Evolutionary conservation across 257 asterid genomes (phyloP).

Genomic region (Ajuga chamaepitys): DNA sequence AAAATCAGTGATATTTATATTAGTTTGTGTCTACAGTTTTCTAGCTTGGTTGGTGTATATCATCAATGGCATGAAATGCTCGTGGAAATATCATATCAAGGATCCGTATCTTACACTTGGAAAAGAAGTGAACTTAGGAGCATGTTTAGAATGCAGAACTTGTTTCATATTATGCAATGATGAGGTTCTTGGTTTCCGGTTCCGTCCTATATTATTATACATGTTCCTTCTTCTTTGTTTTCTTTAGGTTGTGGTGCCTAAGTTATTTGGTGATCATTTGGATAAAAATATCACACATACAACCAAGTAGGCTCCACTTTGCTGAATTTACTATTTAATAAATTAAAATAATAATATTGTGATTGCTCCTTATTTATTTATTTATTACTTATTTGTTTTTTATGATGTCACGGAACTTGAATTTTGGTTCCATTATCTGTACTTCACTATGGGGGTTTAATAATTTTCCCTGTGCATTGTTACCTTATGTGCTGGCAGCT

Average conservation of each 20-base stretch:
- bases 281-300: neutral
- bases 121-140: neutral
- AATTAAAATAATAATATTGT: no score
- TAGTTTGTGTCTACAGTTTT: neutral
- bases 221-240: neutral
- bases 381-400: neutral
- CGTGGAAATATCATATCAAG: neutral
- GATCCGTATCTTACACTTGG: neutral
- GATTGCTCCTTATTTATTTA: neutral
- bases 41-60: neutral
- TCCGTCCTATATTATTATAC: neutral
- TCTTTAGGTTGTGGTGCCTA: neutral
- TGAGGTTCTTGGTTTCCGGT: neutral
- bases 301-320: neutral
- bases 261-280: neutral
- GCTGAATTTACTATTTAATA: neutral
- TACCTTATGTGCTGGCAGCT: neutral
- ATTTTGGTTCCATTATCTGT: neutral
- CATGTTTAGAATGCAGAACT: neutral
- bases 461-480: neutral
- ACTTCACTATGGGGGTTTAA: neutral
- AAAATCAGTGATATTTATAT: neutral
- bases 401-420: neutral
- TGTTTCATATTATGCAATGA: neutral
- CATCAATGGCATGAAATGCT: neutral